A percentile compares a stretch with the other conserved stretches of the same genome.
Conservation (phyloP, 2,329 filamentous ascomycete genomes). For the Diplodia intermedia region DNA sequence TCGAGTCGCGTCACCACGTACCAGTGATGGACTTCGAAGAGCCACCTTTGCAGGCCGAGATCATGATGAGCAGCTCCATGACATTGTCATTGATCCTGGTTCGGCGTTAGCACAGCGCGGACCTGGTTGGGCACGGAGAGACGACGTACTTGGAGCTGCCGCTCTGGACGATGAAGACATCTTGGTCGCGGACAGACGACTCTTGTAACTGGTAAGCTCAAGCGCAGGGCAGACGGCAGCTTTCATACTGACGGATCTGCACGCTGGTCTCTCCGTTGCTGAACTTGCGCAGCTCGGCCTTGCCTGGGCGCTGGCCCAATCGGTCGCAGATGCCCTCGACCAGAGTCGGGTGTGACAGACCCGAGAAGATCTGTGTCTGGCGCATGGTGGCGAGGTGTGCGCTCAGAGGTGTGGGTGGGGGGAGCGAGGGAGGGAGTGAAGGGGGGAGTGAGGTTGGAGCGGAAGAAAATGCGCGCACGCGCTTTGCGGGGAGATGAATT, state of each 20-base stretch:
- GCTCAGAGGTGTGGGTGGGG: slow-evolving; percentile 6
- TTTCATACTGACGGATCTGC: slow-evolving; percentile 61
- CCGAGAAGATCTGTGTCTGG: slow-evolving; percentile 71
- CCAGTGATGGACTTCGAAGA: slow-evolving; percentile 96
- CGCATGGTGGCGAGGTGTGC: slow-evolving; percentile 58
- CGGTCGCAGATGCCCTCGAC: slow-evolving; percentile 71
- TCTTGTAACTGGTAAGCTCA: slow-evolving; percentile 43
- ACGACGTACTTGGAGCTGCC: slow-evolving; percentile 74
- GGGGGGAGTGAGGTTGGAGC: background rate
- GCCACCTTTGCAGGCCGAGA: slow-evolving; percentile 96
- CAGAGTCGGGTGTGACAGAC: slow-evolving; percentile 68
- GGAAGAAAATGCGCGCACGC: slow-evolving; percentile 6
- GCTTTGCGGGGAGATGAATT: slow-evolving; percentile 26
- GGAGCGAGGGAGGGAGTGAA: background rate
- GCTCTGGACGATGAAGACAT: slow-evolving; percentile 98
- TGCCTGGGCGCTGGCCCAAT: slow-evolving; percentile 65
- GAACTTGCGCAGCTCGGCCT: slow-evolving; percentile 70
- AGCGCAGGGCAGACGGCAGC: slow-evolving; percentile 19
- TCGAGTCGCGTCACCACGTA: slow-evolving; percentile 54
- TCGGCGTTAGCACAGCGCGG: slow-evolving; percentile 36
- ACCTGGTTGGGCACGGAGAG: slow-evolving; percentile 17
- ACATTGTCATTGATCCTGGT: slow-evolving; percentile 91
- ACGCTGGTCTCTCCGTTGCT: slow-evolving; percentile 74
- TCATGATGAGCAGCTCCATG: slow-evolving; percentile 99
- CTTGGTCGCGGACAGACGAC: slow-evolving; percentile 86